Percentiles rank a stretch among this genome's conserved stretches.
These are phyloP conservation scores for Candida sakaeoensis DNA, from an alignment of 805 yeast genomes.

Conservation along the genomic window DNA sequence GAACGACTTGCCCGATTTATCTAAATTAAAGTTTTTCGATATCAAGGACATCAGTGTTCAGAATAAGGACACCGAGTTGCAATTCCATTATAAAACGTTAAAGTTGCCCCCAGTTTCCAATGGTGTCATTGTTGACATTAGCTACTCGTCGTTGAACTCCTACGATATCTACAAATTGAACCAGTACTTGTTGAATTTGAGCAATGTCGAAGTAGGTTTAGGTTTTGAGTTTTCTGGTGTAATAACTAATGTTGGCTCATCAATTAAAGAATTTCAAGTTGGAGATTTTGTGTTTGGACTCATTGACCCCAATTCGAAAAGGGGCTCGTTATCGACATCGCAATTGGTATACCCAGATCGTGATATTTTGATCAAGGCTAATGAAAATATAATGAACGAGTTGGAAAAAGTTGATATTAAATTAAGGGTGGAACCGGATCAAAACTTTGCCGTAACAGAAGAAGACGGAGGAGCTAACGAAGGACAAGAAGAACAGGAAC, in stretches of 20 bases:
- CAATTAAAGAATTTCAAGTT: constrained; percentile 24
- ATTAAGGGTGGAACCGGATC: constrained; percentile 14
- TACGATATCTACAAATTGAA: constrained; percentile 60
- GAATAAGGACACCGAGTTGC: constrained; percentile 43
- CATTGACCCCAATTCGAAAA: constrained; percentile 46
- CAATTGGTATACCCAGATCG: constrained; percentile 49
- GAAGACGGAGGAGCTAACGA: not conserved
- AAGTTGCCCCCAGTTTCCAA: constrained; percentile 46
- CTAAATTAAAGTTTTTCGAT: constrained; percentile 50
- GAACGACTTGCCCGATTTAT: constrained; percentile 18
- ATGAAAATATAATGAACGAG: constrained; percentile 18
- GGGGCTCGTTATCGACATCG: constrained; percentile 58
- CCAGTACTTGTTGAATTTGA: constrained; percentile 48
- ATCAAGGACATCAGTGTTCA: constrained; percentile 46
- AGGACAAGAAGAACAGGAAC: not conserved
- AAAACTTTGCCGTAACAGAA: constrained; percentile 14
- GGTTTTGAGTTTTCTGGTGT: constrained; percentile 72
- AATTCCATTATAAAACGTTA: constrained; percentile 50
- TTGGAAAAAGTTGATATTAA: constrained; percentile 22
- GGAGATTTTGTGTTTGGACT: constrained; percentile 70
- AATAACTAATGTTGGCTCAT: constrained; percentile 52
- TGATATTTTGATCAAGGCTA: constrained; percentile 37
- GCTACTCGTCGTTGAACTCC: constrained; percentile 61
- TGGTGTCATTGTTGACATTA: constrained; percentile 54
- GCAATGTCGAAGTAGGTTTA: constrained; percentile 54